Base-by-base conservation (phyloP, 202 grass and related monocot genomes). In the Brachypodium distachyon region DNA sequence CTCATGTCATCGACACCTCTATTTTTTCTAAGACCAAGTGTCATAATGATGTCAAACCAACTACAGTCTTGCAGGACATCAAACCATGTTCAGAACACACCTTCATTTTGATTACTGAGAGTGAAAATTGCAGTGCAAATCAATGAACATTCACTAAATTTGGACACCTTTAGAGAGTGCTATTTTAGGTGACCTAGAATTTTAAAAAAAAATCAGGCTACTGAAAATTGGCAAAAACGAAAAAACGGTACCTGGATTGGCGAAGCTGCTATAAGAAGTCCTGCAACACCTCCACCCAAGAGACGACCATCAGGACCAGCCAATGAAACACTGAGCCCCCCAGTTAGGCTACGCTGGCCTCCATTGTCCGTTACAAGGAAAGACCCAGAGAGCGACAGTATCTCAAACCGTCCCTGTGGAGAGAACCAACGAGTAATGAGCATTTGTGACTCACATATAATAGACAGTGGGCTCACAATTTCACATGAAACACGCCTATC, bases 241-340 rank as follows among this genome's bases (percentile, higher is more conserved):
- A n/a, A n/a, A n/a, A n/a, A n/a, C n/a, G n/a, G n/a, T 73, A 98
- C 95, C 89, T 98, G 95, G 41, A 98, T 56, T 5, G 95, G 95
- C 43, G 95, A 94, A 85, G 91, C 95, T 76, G 95, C 95, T 61
- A 86, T 90, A 40, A 98, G 77, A 72, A 90, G 89, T 55, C 95
- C 95, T 23, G 91, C 95, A 2, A 98, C 95, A 65, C 91, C 89
- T 54, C 95, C 95, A 82, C 95, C 95, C 79, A 98, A 76, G 23
- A 98, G 85, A 77, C 91, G 91, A 23, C 95, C 95, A 61, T 98
- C 95, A 41, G 95, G 91, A 38, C 91, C 89, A 3, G 95, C 95
- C 43, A 98, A 72, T 11, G 95, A 98, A 78, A 98, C 85, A 72
- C 87, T 95, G 72, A 98, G 88, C 12, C 95, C 95, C 38, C 95